Evolutionary conservation across 768 basidiomycete genomes (phyloP).

Genomic region (Ramaria sp.): DNA sequence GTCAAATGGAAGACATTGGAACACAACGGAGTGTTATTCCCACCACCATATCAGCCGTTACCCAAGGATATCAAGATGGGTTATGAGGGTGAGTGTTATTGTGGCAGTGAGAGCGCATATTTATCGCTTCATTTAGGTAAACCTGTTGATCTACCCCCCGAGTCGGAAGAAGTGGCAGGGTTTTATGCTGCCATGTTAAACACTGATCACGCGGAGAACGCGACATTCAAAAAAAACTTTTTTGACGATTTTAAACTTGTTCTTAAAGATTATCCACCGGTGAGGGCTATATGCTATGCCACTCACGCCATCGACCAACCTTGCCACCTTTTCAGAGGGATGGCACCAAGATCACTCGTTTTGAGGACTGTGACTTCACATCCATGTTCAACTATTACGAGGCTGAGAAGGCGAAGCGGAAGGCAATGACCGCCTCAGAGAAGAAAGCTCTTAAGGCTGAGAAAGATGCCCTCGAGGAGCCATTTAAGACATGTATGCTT

Average conservation of each 20-base stretch:
- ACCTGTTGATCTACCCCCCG: conserved; percentile 64
- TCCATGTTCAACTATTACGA: conserved; percentile 94
- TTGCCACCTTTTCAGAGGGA: conserved; percentile 38
- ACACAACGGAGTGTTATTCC: conserved; percentile 92
- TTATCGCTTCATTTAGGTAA: conserved; percentile 34
- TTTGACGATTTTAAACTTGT: conserved; percentile 82
- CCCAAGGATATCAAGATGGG: conserved; percentile 84
- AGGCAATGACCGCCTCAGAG: conserved; percentile 69
- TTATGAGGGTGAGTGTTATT: conserved; percentile 64
- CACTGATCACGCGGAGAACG: conserved; percentile 84
- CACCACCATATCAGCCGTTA: conserved; percentile 83
- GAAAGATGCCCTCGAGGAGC: conserved; percentile 70
- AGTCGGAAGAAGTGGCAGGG: conserved; percentile 91
- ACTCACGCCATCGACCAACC: not conserved
- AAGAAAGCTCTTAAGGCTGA: conserved; percentile 87
- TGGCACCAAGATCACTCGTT: conserved; percentile 59
- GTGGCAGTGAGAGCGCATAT: conserved; percentile 10
- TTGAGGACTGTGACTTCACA: conserved; percentile 84
- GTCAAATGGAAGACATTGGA: conserved; percentile 93
- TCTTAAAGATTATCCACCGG: conserved; percentile 73
- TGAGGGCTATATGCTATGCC: conserved; percentile 29
- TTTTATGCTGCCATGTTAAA: conserved; percentile 92
- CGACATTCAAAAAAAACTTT: conserved; percentile 87
- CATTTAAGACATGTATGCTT: conserved; percentile 57
- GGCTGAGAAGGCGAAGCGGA: conserved; percentile 86